Conservation (phyloP, 805 yeast genomes). For the Teunomyces stri region DNA sequence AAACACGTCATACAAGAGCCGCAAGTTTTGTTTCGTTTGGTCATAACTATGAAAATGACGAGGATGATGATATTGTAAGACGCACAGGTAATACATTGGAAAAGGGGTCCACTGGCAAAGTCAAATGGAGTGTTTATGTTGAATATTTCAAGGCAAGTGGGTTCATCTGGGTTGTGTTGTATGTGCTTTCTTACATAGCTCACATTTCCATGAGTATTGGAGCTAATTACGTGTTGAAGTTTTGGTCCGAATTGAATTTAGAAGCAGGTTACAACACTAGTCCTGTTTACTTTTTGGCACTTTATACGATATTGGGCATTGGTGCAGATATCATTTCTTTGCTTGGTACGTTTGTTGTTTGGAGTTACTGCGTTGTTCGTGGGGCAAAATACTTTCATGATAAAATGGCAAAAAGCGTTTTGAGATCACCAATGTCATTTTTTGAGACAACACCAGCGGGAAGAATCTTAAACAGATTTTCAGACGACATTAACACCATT, state of each 20-base stretch:
- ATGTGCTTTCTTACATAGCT: slow-evolving; percentile 19
- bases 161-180: slow-evolving; percentile 22
- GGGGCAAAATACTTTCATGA: slow-evolving; percentile 36
- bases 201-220: slow-evolving; percentile 18
- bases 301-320: slow-evolving; percentile 29
- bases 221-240: slow-evolving; percentile 30
- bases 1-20: slow-evolving; percentile 16
- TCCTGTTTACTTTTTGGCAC: slow-evolving; percentile 22
- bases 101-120: slow-evolving; percentile 20
- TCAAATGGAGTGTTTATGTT: slow-evolving; percentile 26
- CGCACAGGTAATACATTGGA: slow-evolving; percentile 21
- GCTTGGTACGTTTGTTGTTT: slow-evolving; percentile 26
- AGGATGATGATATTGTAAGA: slow-evolving; percentile 15
- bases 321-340: slow-evolving; percentile 25
- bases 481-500: slow-evolving; percentile 34
- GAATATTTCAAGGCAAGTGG: slow-evolving; percentile 35
- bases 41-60: slow-evolving; percentile 29
- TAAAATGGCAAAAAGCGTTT: slow-evolving; percentile 31
- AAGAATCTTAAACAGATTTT: slow-evolving; percentile 36
- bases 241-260: slow-evolving; percentile 36
- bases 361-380: slow-evolving; percentile 29
- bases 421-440: slow-evolving; percentile 41
- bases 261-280: slow-evolving; percentile 22
- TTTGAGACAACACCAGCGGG: slow-evolving; percentile 44
- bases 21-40: slow-evolving; percentile 35